These are phyloP conservation scores for Aspergillus fischeri DNA, from an alignment of 2,329 filamentous ascomycete species.

Conservation along the genomic window DNA sequence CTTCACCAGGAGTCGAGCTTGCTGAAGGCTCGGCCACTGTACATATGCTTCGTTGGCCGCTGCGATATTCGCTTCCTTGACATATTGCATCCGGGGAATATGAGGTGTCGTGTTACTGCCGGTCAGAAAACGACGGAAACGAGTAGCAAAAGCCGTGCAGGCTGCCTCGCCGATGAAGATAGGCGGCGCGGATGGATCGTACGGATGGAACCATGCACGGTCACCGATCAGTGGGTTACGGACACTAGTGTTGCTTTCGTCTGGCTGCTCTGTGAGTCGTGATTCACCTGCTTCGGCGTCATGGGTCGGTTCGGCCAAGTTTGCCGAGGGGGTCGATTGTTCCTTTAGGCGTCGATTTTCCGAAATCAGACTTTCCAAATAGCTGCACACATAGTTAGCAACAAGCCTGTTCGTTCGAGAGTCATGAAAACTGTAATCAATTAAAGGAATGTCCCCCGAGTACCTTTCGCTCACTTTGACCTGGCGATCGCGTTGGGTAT, in stretches of 20 bases:
- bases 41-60: conserved; percentile 25
- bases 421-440: background rate
- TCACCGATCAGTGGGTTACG: conserved; percentile 34
- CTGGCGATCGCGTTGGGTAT: conserved; percentile 41
- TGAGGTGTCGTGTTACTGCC: conserved; percentile 28
- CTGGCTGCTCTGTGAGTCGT: conserved; percentile 19
- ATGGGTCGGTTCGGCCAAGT: conserved; percentile 19
- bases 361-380: conserved; percentile 31
- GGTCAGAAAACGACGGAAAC: conserved; percentile 34
- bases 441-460: background rate
- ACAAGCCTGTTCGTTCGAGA: background rate
- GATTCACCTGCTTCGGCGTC: conserved; percentile 13
- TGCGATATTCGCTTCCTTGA: conserved; percentile 28
- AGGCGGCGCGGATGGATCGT: conserved; percentile 32
- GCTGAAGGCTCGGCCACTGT: conserved; percentile 34
- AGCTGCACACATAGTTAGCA: conserved; percentile 19
- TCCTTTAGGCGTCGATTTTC: conserved; percentile 31
- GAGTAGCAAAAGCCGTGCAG: conserved; percentile 38
- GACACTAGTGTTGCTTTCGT: conserved; percentile 26
- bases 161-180: conserved; percentile 38
- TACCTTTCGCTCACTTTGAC: conserved; percentile 38
- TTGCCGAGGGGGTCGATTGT: conserved; percentile 25
- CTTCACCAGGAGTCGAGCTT: conserved; percentile 34
- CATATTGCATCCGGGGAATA: conserved; percentile 33
- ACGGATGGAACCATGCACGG: conserved; percentile 34